Percentiles rank a stretch among this genome's conserved stretches.
Evolutionary conservation across 805 yeast genomes (phyloP).

Genomic region (Candida caryicola): DNA sequence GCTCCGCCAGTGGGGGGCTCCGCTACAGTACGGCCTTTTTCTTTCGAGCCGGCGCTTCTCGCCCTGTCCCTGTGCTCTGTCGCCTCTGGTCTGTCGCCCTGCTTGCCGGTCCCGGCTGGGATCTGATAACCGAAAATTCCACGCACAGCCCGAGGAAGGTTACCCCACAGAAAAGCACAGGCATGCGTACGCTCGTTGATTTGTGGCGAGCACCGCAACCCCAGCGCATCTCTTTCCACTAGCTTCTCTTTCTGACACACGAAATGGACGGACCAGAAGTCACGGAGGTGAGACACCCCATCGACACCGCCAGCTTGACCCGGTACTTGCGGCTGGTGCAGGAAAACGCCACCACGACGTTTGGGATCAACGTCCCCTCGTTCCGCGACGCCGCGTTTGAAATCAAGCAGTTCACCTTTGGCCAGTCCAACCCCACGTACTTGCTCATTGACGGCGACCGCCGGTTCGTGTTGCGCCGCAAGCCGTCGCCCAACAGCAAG

Average conservation of each 20-base stretch:
- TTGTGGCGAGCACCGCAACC: too few species aligned
- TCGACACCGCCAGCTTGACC: constrained; percentile 25
- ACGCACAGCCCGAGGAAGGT: too few species aligned
- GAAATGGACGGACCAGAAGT: constrained; percentile 18
- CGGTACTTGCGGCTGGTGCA: constrained; percentile 16
- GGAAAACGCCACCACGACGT: constrained; percentile 16
- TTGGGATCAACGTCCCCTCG: constrained; percentile 23
- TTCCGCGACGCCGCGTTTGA: constrained; percentile 17
- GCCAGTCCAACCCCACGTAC: constrained; percentile 66
- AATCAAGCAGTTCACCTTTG: constrained; percentile 55
- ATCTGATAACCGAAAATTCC: too few species aligned
- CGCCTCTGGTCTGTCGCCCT: too few species aligned
- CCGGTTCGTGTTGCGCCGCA: constrained; percentile 51
- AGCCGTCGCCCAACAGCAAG: constrained; percentile 50
- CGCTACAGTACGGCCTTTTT: too few species aligned
- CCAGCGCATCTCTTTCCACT: too few species aligned
- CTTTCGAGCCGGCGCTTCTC: too few species aligned
- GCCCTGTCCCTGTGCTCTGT: too few species aligned
- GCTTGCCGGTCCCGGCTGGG: too few species aligned
- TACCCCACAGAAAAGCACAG: too few species aligned
- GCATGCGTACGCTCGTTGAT: too few species aligned
- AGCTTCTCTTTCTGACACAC: background rate
- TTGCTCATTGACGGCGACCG: constrained; percentile 38
- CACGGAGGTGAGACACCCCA: constrained; percentile 34
- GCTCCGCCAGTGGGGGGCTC: too few species aligned